Evolutionary conservation across 2,329 filamentous ascomycete genomes (phyloP), one percentile per base, ranked within the genome.

Genomic region (Orbilia blumenaviensis): DNA sequence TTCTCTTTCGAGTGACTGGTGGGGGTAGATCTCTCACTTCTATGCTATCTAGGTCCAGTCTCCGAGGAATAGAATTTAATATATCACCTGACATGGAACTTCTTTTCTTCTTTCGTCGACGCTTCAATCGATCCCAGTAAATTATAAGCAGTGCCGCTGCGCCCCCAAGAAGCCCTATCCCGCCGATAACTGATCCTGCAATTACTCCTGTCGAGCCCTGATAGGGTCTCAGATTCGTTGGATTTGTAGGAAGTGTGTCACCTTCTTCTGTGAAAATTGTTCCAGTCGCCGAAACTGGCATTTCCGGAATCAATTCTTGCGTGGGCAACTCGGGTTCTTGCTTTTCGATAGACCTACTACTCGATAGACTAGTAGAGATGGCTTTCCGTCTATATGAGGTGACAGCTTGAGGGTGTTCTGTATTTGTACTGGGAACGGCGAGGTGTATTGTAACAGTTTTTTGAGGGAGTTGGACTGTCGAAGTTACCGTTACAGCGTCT

Each of bases 391-490:
- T 54, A 21, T 54, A 9, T 18, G 48, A 54, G 1, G 27, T 32
- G 2, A 9, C 6, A 10, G 29, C 29, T 42, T 34, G n/a, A 5
- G n/a, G 16, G n/a, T 6, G 18, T 3, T 29, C 4, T 16, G 14
- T 14, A 12, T 42, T 27, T 4, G 10, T 32, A 29, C 42, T 27
- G 1, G 46, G 38, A 12, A 27, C 1, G 12, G 61, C 23, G 29
- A 66, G 41, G n/a, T 66, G 61, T 46, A 66, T 58, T 21, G 63
- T 67, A 5, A 67, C 63, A 7, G 63, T 67, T n/a, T 34, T 67
- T 58, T 42, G 46, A 18, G 50, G 63, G 3, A 60, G 34, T 42
- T n/a, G 16, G 8, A 60, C 18, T 4, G 34, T 60, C 10, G 54
- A 38, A 10, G 14, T 60, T 2, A 60, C 4, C 7, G 32, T 60